Conservation (phyloP, 192 early-diverging fungal species). For the Coemansia sp. region DNA sequence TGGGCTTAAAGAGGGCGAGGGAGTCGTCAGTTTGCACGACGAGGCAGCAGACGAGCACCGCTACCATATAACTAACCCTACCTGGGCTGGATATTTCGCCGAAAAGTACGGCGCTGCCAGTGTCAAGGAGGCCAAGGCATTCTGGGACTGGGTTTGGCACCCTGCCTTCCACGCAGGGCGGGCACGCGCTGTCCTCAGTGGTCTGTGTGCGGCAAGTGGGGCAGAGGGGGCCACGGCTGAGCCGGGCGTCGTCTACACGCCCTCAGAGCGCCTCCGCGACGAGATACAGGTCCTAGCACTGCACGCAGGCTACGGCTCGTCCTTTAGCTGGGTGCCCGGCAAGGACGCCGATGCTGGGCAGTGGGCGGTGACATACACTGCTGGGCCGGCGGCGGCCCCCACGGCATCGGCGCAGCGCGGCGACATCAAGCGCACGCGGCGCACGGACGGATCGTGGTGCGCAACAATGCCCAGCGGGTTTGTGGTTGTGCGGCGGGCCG, state of each 20-base stretch:
- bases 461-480: conserved; percentile 28
- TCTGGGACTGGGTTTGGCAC: conserved; percentile 17
- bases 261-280: conserved; percentile 15
- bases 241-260: conserved; percentile 1
- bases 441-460: conserved; percentile 27
- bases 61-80: not conserved
- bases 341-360: not conserved
- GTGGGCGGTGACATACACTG: conserved; percentile 15
- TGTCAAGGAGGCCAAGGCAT: not conserved
- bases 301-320: conserved; percentile 28
- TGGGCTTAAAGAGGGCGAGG: not conserved
- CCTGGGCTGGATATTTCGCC: conserved; percentile 13
- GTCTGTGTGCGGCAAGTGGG: conserved; percentile 7
- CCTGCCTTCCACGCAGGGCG: conserved; percentile 1
- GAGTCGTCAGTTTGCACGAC: not conserved
- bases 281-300: conserved; percentile 29
- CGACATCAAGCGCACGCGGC: conserved; percentile 11
- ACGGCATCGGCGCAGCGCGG: conserved; percentile 6
- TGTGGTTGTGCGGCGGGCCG: conserved; percentile 23
- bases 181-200: conserved; percentile 10
- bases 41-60: not conserved
- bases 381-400: not conserved
- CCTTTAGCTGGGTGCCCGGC: conserved; percentile 8
- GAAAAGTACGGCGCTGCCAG: not conserved
- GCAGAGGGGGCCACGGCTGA: not conserved